Evolutionary conservation across 352 stramenopile species (phyloP).

Genomic region (Phytopythium delawarense): DNA sequence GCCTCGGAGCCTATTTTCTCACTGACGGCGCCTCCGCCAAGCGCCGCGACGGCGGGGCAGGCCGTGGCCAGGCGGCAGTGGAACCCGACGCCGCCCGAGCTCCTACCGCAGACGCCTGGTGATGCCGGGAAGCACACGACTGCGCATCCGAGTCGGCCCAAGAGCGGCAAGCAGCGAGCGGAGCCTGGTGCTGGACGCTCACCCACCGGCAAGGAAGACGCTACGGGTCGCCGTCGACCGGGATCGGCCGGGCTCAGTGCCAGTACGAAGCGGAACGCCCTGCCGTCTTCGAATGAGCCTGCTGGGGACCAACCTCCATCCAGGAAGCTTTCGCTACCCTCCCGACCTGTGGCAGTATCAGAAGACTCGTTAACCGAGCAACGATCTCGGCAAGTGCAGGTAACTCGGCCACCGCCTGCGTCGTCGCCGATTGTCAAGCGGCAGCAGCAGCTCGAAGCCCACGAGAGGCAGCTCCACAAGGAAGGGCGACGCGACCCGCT

Average conservation of each 20-base stretch:
- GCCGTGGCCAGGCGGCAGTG: slow-evolving; percentile 13
- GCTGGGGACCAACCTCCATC: not conserved
- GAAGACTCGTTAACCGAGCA: not conserved
- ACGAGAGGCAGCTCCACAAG: slow-evolving; percentile 9
- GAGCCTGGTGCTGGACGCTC: not conserved
- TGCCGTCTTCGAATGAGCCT: not conserved
- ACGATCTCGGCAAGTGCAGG: not conserved
- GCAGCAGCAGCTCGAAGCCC: slow-evolving; percentile 6
- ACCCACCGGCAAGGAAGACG: not conserved
- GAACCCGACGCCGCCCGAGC: slow-evolving; percentile 18
- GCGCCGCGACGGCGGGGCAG: not conserved
- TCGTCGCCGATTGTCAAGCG: not conserved
- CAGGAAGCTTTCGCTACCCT: not conserved
- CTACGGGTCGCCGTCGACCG: not conserved
- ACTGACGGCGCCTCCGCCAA: not conserved
- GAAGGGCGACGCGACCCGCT: slow-evolving; percentile 20
- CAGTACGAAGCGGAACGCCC: not conserved
- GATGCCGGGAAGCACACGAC: not conserved
- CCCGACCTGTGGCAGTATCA: not conserved
- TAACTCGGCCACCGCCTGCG: slow-evolving; percentile 1
- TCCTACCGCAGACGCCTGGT: slow-evolving; percentile 8
- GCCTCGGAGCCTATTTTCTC: not conserved
- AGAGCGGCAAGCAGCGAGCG: not conserved
- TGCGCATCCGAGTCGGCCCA: not conserved
- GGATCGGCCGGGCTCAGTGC: not conserved